Base-by-base conservation (phyloP, 768 basidiomycete species). In the Boletus eberwhitei region DNA sequence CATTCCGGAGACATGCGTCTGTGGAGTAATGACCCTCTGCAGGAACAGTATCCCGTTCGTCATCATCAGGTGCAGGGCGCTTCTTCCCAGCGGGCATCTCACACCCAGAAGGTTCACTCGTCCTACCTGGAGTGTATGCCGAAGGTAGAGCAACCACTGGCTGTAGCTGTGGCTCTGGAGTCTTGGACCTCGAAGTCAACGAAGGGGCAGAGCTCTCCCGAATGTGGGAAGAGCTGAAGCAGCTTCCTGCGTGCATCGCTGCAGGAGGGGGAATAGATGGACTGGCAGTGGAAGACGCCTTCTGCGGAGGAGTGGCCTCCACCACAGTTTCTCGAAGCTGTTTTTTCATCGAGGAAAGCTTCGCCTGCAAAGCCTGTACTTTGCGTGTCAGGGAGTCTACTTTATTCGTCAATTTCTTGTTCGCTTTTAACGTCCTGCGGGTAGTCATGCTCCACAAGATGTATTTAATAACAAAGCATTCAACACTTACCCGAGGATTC, bases 31-130 rank as follows among this genome's bases (percentile, higher is more conserved):
- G 73, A 81, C 88, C 86, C 63, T 90, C 87, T 0, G 81, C 78
- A 24, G 87, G 85, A 26, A 86, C 70, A 49, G 78, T 77, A 69
- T 79, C 64, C 58, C 76, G 73, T 47, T 89, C 87, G 58, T 87
- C 87, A 60, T 91, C 88, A 52, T 90, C 89, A 2, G 90, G 89
- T 26, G 83, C 85, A 22, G 82, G 80, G 12, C 89, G 80, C 65
- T 90, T 91, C 74, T 83, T 85, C 31, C 87, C 84, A 29, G 70
- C 63, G 35, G 81, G 78, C 7, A 62, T 55, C 16, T 79, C 71
- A 21, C 73, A 39, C 12, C 45, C 66, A 43, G 75, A 66, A 38
- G 71, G 66, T 47, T 58, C 65, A 51, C 26, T 59, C 62, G 43
- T 62, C 68, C 54, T 54, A 58, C 82, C 79, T 22, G 85, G 82